phyloP scores from a whole-genome alignment of 768 basidiomycete genomes.

The Boletellus ananas region DNA sequence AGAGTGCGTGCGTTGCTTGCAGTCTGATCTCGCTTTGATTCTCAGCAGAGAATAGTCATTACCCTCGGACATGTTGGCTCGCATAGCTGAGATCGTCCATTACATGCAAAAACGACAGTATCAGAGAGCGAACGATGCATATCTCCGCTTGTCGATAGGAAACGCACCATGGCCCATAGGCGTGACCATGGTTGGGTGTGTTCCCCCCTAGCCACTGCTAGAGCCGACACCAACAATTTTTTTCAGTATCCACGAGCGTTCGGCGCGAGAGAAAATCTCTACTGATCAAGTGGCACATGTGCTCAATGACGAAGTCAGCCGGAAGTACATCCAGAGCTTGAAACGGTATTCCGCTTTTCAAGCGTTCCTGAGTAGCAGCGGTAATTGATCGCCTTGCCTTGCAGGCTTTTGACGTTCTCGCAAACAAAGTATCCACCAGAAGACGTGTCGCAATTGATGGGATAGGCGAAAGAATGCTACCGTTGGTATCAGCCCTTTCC shows the following conservation, averaged over 20 bases:
- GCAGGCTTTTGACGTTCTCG: conserved; percentile 87
- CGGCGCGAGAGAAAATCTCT: conserved; percentile 96
- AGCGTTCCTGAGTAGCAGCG: neutral
- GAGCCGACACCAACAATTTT: neutral
- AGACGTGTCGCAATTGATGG: conserved; percentile 91
- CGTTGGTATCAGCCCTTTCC: neutral
- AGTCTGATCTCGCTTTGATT: neutral
- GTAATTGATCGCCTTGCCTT: conserved; percentile 9
- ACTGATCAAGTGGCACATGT: conserved; percentile 98
- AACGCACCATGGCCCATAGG: conserved; percentile 99
- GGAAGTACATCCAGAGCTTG: conserved; percentile 97
- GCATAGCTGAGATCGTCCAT: conserved; percentile 92
- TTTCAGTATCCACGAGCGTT: conserved; percentile 90
- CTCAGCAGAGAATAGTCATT: conserved; percentile 51
- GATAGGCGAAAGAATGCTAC: conserved; percentile 37
- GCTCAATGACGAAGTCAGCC: conserved; percentile 96
- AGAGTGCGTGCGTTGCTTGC: conserved; percentile 53
- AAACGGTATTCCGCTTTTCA: conserved; percentile 63
- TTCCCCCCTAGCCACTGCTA: conserved; percentile 5
- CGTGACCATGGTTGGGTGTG: conserved; percentile 97
- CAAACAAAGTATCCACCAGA: conserved; percentile 96
- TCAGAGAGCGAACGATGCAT: conserved; percentile 94
- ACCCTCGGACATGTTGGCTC: conserved; percentile 76
- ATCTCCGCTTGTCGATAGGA: conserved; percentile 93
- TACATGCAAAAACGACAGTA: conserved; percentile 96